Conservation (phyloP, 768 basidiomycete species). For the Collybia sp. region DNA sequence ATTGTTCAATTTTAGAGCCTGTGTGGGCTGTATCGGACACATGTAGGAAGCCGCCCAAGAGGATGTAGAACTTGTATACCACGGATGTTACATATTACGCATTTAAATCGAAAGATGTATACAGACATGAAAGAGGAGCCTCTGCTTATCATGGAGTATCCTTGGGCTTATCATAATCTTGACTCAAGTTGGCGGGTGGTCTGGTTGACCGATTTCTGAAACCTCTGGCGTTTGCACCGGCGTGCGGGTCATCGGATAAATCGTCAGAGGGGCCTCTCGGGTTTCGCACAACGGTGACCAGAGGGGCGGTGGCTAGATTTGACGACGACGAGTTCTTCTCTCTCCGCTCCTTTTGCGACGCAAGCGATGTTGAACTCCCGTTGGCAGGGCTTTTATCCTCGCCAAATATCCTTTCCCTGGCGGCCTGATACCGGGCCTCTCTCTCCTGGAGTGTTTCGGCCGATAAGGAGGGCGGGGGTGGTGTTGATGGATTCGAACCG, state of each 20-base stretch:
- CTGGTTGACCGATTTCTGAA: slow-evolving; percentile 17
- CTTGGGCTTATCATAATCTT: no score
- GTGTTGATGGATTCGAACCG: slow-evolving; percentile 18
- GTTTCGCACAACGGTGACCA: slow-evolving; percentile 17
- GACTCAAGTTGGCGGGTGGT: not conserved
- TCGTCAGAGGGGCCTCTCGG: slow-evolving; percentile 18
- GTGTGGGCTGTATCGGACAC: no score
- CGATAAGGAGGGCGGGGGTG: slow-evolving; percentile 16
- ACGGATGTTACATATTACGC: no score
- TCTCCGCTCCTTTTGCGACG: slow-evolving; percentile 4
- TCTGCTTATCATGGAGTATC: no score
- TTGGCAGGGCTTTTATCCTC: slow-evolving; percentile 7
- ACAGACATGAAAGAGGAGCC: no score
- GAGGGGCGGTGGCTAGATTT: not conserved
- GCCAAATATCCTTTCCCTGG: slow-evolving; percentile 71
- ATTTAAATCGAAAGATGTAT: no score
- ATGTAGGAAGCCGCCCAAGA: no score
- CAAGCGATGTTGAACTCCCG: not conserved
- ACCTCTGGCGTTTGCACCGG: slow-evolving; percentile 9
- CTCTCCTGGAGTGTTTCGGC: slow-evolving; percentile 52
- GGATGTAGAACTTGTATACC: no score
- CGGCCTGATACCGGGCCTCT: slow-evolving; percentile 70
- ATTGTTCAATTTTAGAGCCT: no score
- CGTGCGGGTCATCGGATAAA: not conserved
- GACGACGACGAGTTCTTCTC: not conserved